Conservation (phyloP, 495 filamentous ascomycete species). For the Podospora didyma region DNA sequence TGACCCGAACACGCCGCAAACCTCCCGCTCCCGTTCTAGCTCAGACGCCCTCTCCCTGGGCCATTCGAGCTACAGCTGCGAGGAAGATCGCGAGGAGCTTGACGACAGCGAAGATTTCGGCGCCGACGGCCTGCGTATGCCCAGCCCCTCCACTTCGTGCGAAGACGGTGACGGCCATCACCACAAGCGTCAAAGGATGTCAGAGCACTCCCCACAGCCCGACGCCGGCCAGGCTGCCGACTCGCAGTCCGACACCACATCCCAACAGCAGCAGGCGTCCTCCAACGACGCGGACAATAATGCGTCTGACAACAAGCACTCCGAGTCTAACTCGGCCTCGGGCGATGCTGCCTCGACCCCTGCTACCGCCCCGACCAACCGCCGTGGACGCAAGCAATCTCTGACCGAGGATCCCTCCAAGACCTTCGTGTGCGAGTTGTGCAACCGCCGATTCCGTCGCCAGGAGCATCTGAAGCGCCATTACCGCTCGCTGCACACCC, state of each 20-base stretch:
- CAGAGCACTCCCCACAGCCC: constrained; percentile 40
- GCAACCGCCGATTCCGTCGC: constrained; percentile 93
- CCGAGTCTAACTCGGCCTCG: constrained; percentile 22
- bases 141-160: constrained; percentile 44
- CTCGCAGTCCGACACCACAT: constrained; percentile 31
- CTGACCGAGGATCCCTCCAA: constrained; percentile 97
- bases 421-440: constrained; percentile 94
- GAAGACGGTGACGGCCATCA: constrained; percentile 44
- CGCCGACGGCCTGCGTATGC: constrained; percentile 44
- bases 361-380: constrained; percentile 67
- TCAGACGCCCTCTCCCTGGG: constrained; percentile 60
- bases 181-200: constrained; percentile 65
- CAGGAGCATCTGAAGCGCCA: constrained; percentile 99
- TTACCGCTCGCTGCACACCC: constrained; percentile 95
- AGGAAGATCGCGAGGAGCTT: constrained; percentile 70
- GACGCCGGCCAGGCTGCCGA: constrained; percentile 44
- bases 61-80: constrained; percentile 70
- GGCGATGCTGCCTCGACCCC: constrained; percentile 32
- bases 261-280: constrained; percentile 29
- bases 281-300: constrained; percentile 25
- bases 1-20: constrained; percentile 49
- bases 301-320: constrained; percentile 16
- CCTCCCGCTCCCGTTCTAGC: constrained; percentile 74
- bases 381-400: constrained; percentile 97
- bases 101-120: constrained; percentile 59